These are phyloP conservation scores for Coniella lustricola DNA, from an alignment of 2,329 filamentous ascomycete genomes.

Conservation along the genomic window DNA sequence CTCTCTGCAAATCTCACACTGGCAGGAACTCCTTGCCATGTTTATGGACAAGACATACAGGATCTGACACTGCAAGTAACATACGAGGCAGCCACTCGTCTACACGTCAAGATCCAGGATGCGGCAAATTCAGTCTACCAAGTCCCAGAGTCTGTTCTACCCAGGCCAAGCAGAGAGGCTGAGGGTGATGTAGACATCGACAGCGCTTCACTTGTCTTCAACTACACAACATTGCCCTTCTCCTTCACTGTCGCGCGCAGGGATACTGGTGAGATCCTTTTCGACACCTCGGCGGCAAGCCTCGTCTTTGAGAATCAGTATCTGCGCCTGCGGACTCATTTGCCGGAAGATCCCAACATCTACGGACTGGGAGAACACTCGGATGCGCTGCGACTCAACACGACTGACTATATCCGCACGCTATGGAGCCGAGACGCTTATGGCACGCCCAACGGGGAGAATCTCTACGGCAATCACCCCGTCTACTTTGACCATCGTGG, in stretches of 20 bases:
- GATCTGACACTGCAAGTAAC: constrained; percentile 55
- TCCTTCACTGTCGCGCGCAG: constrained; percentile 33
- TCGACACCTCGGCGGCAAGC: constrained; percentile 60
- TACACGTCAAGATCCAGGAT: constrained; percentile 71
- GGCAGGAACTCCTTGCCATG: constrained; percentile 58
- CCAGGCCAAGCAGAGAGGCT: constrained; percentile 47
- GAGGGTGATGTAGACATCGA: constrained; percentile 19
- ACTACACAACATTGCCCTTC: constrained; percentile 31
- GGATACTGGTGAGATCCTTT: constrained; percentile 46
- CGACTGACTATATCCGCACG: constrained; percentile 62
- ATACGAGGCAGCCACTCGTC: constrained; percentile 62
- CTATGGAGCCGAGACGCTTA: constrained; percentile 65
- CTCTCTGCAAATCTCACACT: constrained; percentile 58
- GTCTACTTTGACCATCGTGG: constrained; percentile 66
- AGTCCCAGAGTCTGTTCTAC: constrained; percentile 61
- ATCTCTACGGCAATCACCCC: constrained; percentile 68
- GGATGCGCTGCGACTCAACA: constrained; percentile 62
- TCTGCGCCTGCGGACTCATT: constrained; percentile 60
- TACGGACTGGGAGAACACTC: constrained; percentile 77
- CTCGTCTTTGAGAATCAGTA: constrained; percentile 76
- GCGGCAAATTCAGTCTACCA: constrained; percentile 64
- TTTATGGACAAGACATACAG: constrained; percentile 62
- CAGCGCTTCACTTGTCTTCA: constrained; percentile 27
- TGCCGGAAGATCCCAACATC: constrained; percentile 62
- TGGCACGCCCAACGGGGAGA: constrained; percentile 50